Percentiles rank a stretch among this genome's conserved stretches.
These are phyloP conservation scores for Ulota crispa DNA, from an alignment of 225 moss, liverwort and hornwort species.

Conservation along the genomic window DNA sequence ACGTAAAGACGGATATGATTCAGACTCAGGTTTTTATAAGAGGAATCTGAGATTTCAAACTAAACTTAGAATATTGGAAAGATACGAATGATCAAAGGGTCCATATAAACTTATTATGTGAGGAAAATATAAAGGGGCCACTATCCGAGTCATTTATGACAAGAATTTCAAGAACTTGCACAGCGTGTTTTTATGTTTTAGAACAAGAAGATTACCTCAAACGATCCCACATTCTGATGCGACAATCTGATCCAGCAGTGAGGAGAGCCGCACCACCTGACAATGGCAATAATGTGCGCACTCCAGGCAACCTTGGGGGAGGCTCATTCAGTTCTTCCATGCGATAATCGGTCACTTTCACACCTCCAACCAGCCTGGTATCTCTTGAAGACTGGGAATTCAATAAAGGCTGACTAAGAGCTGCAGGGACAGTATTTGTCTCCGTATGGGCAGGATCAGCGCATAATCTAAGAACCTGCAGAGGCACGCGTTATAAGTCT, in stretches of 20 bases:
- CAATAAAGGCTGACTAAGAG: constrained; percentile 60
- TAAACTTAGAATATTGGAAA: not conserved
- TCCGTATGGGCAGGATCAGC: constrained; percentile 58
- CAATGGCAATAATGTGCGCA: constrained; percentile 85
- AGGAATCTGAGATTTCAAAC: not conserved
- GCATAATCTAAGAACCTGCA: constrained; percentile 80
- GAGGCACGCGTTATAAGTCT: constrained; percentile 6
- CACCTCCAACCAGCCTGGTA: constrained; percentile 35
- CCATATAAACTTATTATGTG: constrained; percentile 1
- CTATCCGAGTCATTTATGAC: not conserved
- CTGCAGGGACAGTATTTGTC: constrained; percentile 67
- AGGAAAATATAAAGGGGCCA: not conserved
- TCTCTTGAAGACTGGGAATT: constrained; percentile 55
- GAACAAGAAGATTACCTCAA: constrained; percentile 54
- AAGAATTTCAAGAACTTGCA: constrained; percentile 1
- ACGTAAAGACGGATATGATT: not conserved
- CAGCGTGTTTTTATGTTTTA: not conserved
- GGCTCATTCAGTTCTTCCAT: constrained; percentile 94
- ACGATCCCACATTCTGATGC: constrained; percentile 95
- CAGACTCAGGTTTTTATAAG: not conserved
- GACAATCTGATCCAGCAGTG: constrained; percentile 91
- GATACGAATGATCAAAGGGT: not conserved
- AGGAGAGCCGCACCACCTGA: constrained; percentile 81
- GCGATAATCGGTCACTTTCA: constrained; percentile 66
- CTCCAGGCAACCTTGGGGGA: constrained; percentile 86